A percentile compares a stretch with the other conserved stretches of the same genome.
These are phyloP conservation scores for Saccharata proteae DNA, from an alignment of 2,329 filamentous ascomycete genomes.

Conservation along the genomic window DNA sequence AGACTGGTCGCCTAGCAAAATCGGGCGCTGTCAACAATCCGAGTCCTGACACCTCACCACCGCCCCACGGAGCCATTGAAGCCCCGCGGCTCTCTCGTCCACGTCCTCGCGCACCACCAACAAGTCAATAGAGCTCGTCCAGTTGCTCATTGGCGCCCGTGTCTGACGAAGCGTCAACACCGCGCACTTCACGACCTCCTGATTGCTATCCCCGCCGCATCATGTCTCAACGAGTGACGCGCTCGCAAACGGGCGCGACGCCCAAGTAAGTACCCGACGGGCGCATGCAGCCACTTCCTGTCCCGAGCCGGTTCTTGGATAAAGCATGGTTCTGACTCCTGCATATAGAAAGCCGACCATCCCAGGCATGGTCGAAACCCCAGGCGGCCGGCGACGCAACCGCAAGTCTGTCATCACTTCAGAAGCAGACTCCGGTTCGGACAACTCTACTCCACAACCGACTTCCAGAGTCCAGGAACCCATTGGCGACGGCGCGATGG, in stretches of 20 bases:
- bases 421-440: conserved; percentile 13
- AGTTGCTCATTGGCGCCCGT: too few species aligned
- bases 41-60: too few species aligned
- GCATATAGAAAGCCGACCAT: conserved; percentile 25
- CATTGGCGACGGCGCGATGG: conserved; percentile 10
- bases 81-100: too few species aligned
- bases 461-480: background rate
- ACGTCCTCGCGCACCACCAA: too few species aligned
- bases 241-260: conserved; percentile 37
- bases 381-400: conserved; percentile 30
- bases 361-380: conserved; percentile 38
- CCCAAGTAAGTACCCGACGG: conserved; percentile 26
- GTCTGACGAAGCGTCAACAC: too few species aligned
- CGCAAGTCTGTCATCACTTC: conserved; percentile 27
- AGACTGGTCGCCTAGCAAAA: too few species aligned
- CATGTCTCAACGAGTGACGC: conserved; percentile 31
- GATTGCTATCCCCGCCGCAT: background rate
- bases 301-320: background rate
- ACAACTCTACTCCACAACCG: conserved; percentile 24
- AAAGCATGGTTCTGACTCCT: conserved; percentile 5
- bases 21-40: too few species aligned
- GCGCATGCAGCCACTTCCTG: background rate
- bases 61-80: too few species aligned
- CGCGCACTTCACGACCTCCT: too few species aligned
- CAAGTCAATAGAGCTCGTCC: too few species aligned